Conservation (phyloP, 148 eudicot species). For the Chenopodium album region DNA sequence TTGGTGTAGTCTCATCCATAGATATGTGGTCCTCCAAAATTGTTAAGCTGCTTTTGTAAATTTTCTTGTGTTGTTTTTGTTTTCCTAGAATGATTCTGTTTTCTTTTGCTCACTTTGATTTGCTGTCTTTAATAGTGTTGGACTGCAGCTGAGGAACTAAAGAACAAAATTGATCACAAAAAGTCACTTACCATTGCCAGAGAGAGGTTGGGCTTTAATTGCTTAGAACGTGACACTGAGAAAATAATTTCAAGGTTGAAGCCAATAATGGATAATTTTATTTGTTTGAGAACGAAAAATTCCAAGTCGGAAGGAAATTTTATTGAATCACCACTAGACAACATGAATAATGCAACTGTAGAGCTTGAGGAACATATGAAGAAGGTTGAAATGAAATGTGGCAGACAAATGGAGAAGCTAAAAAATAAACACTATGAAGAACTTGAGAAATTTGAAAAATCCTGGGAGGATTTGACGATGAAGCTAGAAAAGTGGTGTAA, state of each 20-base stretch:
- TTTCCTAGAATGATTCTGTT: not conserved
- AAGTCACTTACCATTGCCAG: constrained; percentile 50
- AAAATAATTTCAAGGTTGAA: constrained; percentile 46
- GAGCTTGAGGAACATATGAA: constrained; percentile 30
- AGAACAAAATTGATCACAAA: constrained; percentile 53
- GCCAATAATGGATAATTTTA: constrained; percentile 43
- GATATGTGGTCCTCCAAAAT: not conserved
- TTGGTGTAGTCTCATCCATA: not conserved
- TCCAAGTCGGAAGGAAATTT: constrained; percentile 11
- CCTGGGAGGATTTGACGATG: constrained; percentile 38
- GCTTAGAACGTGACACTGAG: constrained; percentile 53
- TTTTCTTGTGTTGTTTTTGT: not conserved
- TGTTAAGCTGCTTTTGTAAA: not conserved
- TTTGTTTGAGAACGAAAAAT: constrained; percentile 23
- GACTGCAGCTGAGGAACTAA: constrained; percentile 62
- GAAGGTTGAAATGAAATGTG: constrained; percentile 33
- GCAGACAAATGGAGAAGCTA: constrained; percentile 39
- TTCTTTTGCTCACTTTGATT: constrained; percentile 7
- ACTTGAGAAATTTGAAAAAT: constrained; percentile 34
- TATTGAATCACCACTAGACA: constrained; percentile 5
- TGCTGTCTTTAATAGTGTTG: constrained; percentile 57
- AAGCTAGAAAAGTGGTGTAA: constrained; percentile 38
- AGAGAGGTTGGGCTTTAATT: constrained; percentile 48
- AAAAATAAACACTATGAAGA: constrained; percentile 44
- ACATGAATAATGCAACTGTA: constrained; percentile 15